A percentile compares a stretch with the other conserved stretches of the same genome.
Conservation (phyloP, 176 grass and related monocot species). For the sorghum (Sorghum bicolor) region DNA sequence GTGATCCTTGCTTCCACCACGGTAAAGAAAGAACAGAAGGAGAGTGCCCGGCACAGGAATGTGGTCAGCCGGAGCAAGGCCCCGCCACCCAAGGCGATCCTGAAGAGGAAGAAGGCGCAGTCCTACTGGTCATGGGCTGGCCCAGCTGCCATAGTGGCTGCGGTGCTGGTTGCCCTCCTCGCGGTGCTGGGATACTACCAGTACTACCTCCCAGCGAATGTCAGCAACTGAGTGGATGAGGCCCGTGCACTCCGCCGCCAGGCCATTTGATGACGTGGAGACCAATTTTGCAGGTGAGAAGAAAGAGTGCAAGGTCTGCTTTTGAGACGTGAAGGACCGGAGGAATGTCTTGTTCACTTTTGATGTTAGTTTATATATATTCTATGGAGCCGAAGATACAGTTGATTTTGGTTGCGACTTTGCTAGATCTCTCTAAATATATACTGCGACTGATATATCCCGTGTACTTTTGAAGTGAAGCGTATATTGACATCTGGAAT, state of each 20-base stretch:
- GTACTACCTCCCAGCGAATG: slow-evolving; percentile 49
- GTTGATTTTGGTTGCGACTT: slow-evolving; percentile 42
- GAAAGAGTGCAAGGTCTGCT: slow-evolving; percentile 24
- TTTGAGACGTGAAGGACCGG: background rate
- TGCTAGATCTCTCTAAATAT: slow-evolving; percentile 13
- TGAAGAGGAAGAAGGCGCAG: slow-evolving; percentile 67
- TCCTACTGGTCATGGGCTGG: slow-evolving; percentile 59
- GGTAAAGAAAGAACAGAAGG: slow-evolving; percentile 60
- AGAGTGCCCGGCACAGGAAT: slow-evolving; percentile 35
- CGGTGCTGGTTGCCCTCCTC: slow-evolving; percentile 42
- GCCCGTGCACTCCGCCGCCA: background rate
- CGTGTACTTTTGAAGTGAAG: slow-evolving; percentile 39
- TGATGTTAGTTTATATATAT: slow-evolving; percentile 30
- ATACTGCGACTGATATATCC: slow-evolving; percentile 36
- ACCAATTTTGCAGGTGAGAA: slow-evolving; percentile 52
- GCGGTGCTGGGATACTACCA: slow-evolving; percentile 57
- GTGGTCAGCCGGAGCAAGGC: slow-evolving; percentile 35
- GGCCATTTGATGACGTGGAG: background rate
- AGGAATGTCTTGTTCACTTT: background rate
- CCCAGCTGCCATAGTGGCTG: slow-evolving; percentile 16
- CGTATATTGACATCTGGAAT: slow-evolving; percentile 31
- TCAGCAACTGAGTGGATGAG: slow-evolving; percentile 33
- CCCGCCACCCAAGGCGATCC: slow-evolving; percentile 53
- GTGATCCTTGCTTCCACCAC: slow-evolving; percentile 13
- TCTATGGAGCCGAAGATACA: slow-evolving; percentile 30